A percentile compares a stretch with the other conserved stretches of the same genome.
Evolutionary conservation across 1,139 yeast species (phyloP).

Genomic region (Saccharomyces hybrid): DNA sequence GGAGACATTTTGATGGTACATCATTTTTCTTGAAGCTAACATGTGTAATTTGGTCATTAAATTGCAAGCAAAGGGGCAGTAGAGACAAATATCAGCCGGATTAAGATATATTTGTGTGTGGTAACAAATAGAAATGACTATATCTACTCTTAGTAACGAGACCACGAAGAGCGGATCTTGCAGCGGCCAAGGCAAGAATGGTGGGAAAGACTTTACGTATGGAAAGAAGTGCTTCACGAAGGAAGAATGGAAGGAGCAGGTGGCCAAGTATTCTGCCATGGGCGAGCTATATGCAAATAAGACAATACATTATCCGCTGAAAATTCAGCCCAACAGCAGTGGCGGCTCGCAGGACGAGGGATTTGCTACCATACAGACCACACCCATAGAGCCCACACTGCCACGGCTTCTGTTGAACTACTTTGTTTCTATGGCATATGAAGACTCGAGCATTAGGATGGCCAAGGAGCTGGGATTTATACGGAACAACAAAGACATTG

Average conservation of each 20-base stretch:
- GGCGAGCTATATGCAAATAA: constrained; percentile 7
- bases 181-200: background rate
- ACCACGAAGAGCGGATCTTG: background rate
- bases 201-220: constrained; percentile 7
- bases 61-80: background rate
- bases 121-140: background rate
- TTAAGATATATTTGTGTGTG: background rate
- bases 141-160: background rate
- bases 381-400: constrained; percentile 17
- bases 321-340: background rate
- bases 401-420: constrained; percentile 27
- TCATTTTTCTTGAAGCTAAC: background rate
- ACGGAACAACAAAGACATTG: constrained; percentile 20
- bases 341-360: background rate
- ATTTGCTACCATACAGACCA: constrained; percentile 1
- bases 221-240: constrained; percentile 19
- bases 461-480: constrained; percentile 26
- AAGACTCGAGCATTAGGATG: constrained; percentile 28
- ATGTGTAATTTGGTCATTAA: background rate
- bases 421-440: constrained; percentile 29
- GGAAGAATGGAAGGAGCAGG: constrained; percentile 26
- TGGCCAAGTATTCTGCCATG: constrained; percentile 15
- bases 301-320: background rate
- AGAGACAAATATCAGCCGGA: background rate
- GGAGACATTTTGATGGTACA: background rate